phyloP scores from a whole-genome alignment of 2,329 filamentous ascomycete genomes.

The Grosmannia huntii region DNA sequence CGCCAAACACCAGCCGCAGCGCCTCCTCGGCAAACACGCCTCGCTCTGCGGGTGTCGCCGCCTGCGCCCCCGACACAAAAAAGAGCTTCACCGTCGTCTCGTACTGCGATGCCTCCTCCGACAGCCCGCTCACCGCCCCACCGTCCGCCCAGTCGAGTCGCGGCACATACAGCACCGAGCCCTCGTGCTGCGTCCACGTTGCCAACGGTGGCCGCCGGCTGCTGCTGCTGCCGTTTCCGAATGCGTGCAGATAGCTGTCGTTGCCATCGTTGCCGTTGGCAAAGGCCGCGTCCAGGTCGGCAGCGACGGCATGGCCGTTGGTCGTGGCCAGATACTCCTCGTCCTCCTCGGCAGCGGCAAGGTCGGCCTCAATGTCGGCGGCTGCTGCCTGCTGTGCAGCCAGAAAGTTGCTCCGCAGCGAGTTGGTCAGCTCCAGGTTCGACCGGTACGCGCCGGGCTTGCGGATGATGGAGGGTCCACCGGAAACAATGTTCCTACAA shows the following conservation, averaged over 20 bases:
- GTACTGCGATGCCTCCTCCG: constrained; percentile 74
- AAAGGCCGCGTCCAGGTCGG: background rate
- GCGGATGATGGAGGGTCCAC: constrained; percentile 71
- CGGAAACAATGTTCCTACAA: constrained; percentile 67
- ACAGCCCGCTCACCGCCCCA: constrained; percentile 38
- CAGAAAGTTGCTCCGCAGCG: constrained; percentile 71
- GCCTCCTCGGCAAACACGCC: constrained; percentile 64
- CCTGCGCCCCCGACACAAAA: constrained; percentile 62
- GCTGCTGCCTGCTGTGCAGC: constrained; percentile 45
- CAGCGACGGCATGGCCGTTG: background rate
- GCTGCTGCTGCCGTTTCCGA: constrained; percentile 2
- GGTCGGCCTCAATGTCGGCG: constrained; percentile 30
- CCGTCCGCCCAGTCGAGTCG: constrained; percentile 53
- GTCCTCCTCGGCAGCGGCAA: constrained; percentile 15
- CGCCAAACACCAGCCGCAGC: constrained; percentile 64
- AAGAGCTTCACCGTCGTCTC: constrained; percentile 95
- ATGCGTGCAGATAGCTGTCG: constrained; percentile 11
- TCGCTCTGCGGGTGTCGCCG: constrained; percentile 48
- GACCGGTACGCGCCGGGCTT: constrained; percentile 69
- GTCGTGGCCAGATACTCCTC: constrained; percentile 4
- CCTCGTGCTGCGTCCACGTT: constrained; percentile 57
- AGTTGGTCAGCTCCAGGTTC: constrained; percentile 84
- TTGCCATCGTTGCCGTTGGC: constrained; percentile 9
- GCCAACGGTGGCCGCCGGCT: constrained; percentile 19
- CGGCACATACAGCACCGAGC: constrained; percentile 59